These are phyloP conservation scores for Tephrocybe sp. DNA, from an alignment of 768 basidiomycete genomes.

Conservation along the genomic window DNA sequence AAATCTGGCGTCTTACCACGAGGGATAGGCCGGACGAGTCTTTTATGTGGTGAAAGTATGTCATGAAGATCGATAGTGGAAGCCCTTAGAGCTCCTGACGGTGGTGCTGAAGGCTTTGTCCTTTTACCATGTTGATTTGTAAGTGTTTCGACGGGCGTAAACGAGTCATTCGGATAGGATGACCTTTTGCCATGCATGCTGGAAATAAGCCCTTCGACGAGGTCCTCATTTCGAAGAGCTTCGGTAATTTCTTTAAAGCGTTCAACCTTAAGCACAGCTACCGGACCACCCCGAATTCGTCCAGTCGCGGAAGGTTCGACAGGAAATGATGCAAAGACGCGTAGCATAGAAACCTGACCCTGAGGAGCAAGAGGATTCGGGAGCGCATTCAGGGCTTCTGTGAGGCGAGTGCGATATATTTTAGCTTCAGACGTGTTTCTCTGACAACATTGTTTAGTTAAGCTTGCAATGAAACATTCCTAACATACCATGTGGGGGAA, in stretches of 20 bases:
- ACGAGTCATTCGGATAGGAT: background rate
- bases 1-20: background rate
- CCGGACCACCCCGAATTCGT: background rate
- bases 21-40: background rate
- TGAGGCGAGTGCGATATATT: background rate
- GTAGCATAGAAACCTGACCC: background rate
- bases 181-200: slow-evolving; percentile 4
- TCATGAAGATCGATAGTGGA: background rate
- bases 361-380: background rate
- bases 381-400: background rate
- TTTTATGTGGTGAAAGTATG: background rate
- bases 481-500: background rate
- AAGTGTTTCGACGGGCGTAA: background rate
- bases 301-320: background rate
- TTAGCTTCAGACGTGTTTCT: background rate
- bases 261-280: background rate
- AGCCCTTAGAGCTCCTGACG: background rate
- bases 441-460: background rate
- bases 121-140: background rate
- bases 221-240: background rate
- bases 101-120: background rate
- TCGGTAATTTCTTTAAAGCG: background rate
- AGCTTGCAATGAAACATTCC: background rate
- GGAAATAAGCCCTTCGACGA: slow-evolving; percentile 3
- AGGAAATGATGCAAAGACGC: background rate